Evolutionary conservation across 208 protist genomes (phyloP).

Genomic region (Vickermania ingenoplastis): DNA sequence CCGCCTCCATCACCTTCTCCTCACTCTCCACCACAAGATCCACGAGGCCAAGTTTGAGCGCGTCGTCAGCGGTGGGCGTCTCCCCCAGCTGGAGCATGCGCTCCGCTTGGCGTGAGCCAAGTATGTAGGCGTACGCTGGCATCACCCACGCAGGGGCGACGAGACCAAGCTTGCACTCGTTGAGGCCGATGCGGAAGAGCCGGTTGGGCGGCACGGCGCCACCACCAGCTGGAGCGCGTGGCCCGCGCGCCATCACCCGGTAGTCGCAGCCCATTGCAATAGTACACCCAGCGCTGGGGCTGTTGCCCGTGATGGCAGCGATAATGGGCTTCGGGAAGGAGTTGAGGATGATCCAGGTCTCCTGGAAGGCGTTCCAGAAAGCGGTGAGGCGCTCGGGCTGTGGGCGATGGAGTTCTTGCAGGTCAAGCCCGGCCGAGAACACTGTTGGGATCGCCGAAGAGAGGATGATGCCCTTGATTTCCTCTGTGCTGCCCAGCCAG

Average conservation of each 20-base stretch:
- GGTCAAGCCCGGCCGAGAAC: conserved; percentile 70
- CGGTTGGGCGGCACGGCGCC: conserved; percentile 20
- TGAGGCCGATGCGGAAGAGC: conserved; percentile 70
- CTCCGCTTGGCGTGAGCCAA: conserved; percentile 58
- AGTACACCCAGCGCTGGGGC: conserved; percentile 66
- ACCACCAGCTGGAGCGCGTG: conserved; percentile 16
- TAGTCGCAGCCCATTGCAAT: conserved; percentile 71
- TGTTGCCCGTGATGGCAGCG: conserved; percentile 67
- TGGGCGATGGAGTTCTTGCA: conserved; percentile 65
- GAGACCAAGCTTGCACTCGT: conserved; percentile 72
- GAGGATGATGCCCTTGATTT: conserved; percentile 53
- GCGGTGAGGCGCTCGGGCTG: conserved; percentile 38
- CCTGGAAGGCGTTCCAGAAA: conserved; percentile 71
- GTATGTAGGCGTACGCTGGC: conserved; percentile 53
- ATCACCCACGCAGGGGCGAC: conserved; percentile 63
- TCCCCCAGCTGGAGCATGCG: conserved; percentile 71
- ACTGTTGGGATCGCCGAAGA: conserved; percentile 64
- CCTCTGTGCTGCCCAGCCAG: conserved; percentile 71
- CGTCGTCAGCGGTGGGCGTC: conserved; percentile 54
- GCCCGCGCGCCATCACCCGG: conserved; percentile 61
- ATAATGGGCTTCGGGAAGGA: conserved; percentile 74
- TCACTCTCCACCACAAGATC: conserved; percentile 51
- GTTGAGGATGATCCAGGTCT: conserved; percentile 78
- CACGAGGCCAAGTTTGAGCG: conserved; percentile 46
- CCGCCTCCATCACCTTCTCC: conserved; percentile 26